Evolutionary conservation across 306 rosid genomes (phyloP), one percentile per base, ranked within the genome.

Genomic region (Oxytropis ochrocephala): DNA sequence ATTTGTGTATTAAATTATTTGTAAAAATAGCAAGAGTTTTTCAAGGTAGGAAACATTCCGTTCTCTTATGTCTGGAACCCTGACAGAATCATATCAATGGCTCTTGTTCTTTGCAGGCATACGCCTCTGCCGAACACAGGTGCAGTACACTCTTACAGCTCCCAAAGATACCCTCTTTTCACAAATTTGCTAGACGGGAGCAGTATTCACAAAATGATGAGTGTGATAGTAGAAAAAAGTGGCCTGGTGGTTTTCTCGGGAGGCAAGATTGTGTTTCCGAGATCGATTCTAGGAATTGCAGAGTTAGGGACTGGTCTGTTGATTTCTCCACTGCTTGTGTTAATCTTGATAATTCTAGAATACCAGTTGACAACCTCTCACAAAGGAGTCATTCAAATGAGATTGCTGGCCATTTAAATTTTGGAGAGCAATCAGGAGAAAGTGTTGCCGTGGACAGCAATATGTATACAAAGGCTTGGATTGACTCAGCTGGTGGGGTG

Each of bases 131-230:
- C 13, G 99, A 95, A 83, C 91, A 91, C 82, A 91, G 91, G 82
- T 65, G 87, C 73, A 85, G 64, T 76, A 67, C 85, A 0, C 72
- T 79, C 64, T 69, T 89, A 72, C 97, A 95, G 77, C 97, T 95
- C 78, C 99, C 99, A 3, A 95, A 91, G 90, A 95, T 95, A 80
- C 99, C 97, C 8, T 95, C 99, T 30, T 95, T 95, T 77, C 95
- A 91, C 67, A 95, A 91, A 81, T 95, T 95, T 89, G 95, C 96
- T 73, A 82, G 86, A 84, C 80, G 91, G 55, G 99, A 87, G 67
- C 91, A 90, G 42, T 79, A 75, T 76, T 72, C 90, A 43, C 91
- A 81, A 78, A 77, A 84, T 80, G 99, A 90, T 48, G 99, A 95
- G 79, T 83, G 64, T 57, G 96, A 95, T 73, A 69, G 82, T 75